Evolutionary conservation across 2,329 filamentous ascomycete species (phyloP).

Genomic region (Pseudocercospora fijiensis): DNA sequence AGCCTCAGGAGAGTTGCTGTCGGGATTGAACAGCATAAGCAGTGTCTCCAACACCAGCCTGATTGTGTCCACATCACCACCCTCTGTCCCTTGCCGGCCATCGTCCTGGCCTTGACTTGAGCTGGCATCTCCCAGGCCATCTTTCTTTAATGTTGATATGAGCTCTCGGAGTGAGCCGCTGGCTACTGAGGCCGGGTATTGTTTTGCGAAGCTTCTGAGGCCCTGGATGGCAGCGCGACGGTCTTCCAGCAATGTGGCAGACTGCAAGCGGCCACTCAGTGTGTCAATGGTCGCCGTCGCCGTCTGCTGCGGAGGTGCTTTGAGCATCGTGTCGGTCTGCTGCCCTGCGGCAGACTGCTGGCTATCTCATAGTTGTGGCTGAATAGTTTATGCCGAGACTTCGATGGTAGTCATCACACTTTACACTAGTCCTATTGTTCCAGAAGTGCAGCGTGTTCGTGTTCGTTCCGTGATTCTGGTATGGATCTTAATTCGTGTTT

Average conservation of each 20-base stretch:
- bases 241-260: slow-evolving; percentile 89
- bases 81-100: slow-evolving; percentile 54
- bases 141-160: slow-evolving; percentile 79
- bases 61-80: slow-evolving; percentile 85
- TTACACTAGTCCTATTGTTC: not conserved
- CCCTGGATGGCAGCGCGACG: slow-evolving; percentile 89
- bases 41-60: slow-evolving; percentile 94
- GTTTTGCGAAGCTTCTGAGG: slow-evolving; percentile 90
- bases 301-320: slow-evolving; percentile 91
- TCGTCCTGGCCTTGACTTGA: slow-evolving; percentile 27
- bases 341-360: slow-evolving; percentile 28
- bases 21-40: slow-evolving; percentile 81
- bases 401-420: not conserved
- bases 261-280: slow-evolving; percentile 80
- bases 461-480: not conserved
- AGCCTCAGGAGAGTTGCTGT: slow-evolving; percentile 71
- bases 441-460: not conserved
- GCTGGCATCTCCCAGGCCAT: slow-evolving; percentile 49
- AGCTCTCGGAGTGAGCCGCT: slow-evolving; percentile 87
- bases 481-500: not conserved
- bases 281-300: slow-evolving; percentile 92
- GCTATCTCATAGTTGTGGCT: slow-evolving; percentile 23
- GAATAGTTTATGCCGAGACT: not conserved
- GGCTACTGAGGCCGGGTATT: slow-evolving; percentile 92
- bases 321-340: slow-evolving; percentile 42